These are phyloP conservation scores for Aspergillus sclerotioniger DNA, from an alignment of 495 filamentous ascomycete species.

Conservation along the genomic window DNA sequence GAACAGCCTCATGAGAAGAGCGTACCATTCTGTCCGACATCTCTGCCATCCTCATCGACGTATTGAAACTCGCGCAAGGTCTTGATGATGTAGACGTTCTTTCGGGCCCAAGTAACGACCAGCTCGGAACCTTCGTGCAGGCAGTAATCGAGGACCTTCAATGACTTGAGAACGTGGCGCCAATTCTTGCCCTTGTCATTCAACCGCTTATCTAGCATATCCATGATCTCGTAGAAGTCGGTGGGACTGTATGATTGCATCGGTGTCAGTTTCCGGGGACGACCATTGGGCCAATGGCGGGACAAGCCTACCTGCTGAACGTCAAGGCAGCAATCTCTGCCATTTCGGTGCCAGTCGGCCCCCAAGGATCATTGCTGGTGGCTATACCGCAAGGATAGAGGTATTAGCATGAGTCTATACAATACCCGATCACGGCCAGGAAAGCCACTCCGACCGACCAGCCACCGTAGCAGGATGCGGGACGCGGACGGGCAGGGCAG, in stretches of 20 bases:
- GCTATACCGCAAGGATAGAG: slow-evolving; percentile 51
- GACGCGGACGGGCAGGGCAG: slow-evolving; percentile 3
- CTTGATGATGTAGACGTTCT: slow-evolving; percentile 98
- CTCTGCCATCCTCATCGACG: slow-evolving; percentile 88
- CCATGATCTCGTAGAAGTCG: slow-evolving; percentile 99
- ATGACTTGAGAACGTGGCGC: slow-evolving; percentile 95
- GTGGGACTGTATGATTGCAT: slow-evolving; percentile 60
- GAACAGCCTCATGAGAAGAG: slow-evolving; percentile 1
- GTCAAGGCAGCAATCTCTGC: slow-evolving; percentile 97
- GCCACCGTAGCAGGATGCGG: neutral
- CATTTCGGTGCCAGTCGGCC: slow-evolving; percentile 97
- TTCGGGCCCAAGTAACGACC: slow-evolving; percentile 95
- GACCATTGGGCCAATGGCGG: neutral
- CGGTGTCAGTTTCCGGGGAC: slow-evolving; percentile 9
- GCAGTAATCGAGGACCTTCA: slow-evolving; percentile 98
- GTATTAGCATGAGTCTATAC: neutral
- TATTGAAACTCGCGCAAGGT: slow-evolving; percentile 95
- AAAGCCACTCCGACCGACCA: neutral
- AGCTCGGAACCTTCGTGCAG: slow-evolving; percentile 96
- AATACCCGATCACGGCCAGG: neutral
- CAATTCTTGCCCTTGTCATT: slow-evolving; percentile 99
- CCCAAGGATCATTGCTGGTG: slow-evolving; percentile 99
- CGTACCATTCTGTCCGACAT: slow-evolving; percentile 93
- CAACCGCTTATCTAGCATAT: slow-evolving; percentile 98
- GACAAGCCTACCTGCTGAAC: slow-evolving; percentile 77